phyloP scores from a whole-genome alignment of 306 rosid genomes.

The Gastrolobium bilobum region DNA sequence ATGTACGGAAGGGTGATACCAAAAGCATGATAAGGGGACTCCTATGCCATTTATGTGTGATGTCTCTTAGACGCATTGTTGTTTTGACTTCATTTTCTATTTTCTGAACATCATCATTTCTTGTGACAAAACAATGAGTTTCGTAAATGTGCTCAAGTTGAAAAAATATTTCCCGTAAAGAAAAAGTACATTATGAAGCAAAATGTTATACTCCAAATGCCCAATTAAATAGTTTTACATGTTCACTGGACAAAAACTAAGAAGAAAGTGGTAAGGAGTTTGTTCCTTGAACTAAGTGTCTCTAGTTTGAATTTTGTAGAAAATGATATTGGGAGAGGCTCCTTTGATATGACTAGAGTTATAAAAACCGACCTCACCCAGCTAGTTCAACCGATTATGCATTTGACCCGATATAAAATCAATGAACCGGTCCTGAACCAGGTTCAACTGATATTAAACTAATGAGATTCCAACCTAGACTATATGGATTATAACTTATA shows the following conservation, averaged over 20 bases:
- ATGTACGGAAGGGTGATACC: conserved; percentile 43
- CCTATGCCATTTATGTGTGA: conserved; percentile 30
- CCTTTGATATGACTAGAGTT: too few relatives aligned
- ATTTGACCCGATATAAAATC: too few relatives aligned
- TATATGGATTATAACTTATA: too few relatives aligned
- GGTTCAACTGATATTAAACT: too few relatives aligned
- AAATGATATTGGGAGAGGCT: too few relatives aligned
- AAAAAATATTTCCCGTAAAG: neutral
- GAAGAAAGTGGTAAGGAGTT: neutral
- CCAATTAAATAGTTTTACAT: conserved; percentile 1
- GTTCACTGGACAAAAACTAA: neutral
- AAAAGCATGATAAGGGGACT: conserved; percentile 25
- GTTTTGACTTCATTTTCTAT: conserved; percentile 44
- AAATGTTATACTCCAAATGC: neutral
- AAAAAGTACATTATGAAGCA: neutral
- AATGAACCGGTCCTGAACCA: too few relatives aligned
- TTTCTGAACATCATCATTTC: conserved; percentile 38
- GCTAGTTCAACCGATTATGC: too few relatives aligned
- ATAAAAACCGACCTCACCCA: too few relatives aligned
- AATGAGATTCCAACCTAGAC: too few relatives aligned
- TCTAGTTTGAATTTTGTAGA: too few relatives aligned
- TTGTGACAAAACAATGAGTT: conserved; percentile 28
- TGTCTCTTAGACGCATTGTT: conserved; percentile 50
- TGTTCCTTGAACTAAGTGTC: too few relatives aligned
- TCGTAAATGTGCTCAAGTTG: neutral